These are phyloP conservation scores for Nigrospora sphaerica DNA, from an alignment of 2,329 filamentous ascomycete genomes.

Conservation along the genomic window DNA sequence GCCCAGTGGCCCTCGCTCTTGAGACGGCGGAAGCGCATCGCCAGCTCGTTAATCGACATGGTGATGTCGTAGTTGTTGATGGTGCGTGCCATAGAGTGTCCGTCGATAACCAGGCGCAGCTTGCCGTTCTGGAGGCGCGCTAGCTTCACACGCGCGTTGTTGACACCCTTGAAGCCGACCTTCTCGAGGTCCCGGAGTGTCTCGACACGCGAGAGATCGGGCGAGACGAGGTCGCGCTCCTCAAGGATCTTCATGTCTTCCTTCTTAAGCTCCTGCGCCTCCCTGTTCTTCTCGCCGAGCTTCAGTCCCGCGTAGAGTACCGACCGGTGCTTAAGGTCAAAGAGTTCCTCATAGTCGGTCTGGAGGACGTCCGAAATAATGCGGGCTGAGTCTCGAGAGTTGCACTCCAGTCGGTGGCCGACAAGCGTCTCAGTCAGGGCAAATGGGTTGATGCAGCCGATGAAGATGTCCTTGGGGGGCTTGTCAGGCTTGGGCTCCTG, in stretches of 20 bases:
- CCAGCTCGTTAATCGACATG: slow-evolving; percentile 30
- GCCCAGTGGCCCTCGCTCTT: slow-evolving; percentile 22
- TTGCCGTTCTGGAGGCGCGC: slow-evolving; percentile 38
- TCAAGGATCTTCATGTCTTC: slow-evolving; percentile 33
- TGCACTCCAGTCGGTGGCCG: slow-evolving; percentile 31
- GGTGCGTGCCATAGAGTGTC: slow-evolving; percentile 24
- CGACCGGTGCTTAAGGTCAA: slow-evolving; percentile 35
- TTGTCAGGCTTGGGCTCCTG: slow-evolving; percentile 24
- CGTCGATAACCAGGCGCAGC: slow-evolving; percentile 31
- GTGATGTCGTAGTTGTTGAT: slow-evolving; percentile 31
- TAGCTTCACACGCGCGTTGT: slow-evolving; percentile 26
- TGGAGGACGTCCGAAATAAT: slow-evolving; percentile 34
- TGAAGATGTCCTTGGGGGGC: slow-evolving; percentile 27
- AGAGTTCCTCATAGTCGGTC: slow-evolving; percentile 40
- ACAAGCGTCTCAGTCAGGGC: slow-evolving; percentile 36
- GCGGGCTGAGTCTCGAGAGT: slow-evolving; percentile 21
- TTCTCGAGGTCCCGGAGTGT: slow-evolving; percentile 29
- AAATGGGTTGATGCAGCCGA: slow-evolving; percentile 37
- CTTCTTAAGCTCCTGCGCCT: slow-evolving; percentile 27
- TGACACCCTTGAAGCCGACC: slow-evolving; percentile 30
- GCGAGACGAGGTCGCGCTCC: slow-evolving; percentile 33
- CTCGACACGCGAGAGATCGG: slow-evolving; percentile 31
- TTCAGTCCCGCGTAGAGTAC: slow-evolving; percentile 34
- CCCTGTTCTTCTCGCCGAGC: slow-evolving; percentile 28
- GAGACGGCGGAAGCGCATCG: slow-evolving; percentile 27